A percentile compares a stretch with the other conserved stretches of the same genome.
Evolutionary conservation across 2,329 filamentous ascomycete species (phyloP).

Genomic region (Claviceps maximensis): DNA sequence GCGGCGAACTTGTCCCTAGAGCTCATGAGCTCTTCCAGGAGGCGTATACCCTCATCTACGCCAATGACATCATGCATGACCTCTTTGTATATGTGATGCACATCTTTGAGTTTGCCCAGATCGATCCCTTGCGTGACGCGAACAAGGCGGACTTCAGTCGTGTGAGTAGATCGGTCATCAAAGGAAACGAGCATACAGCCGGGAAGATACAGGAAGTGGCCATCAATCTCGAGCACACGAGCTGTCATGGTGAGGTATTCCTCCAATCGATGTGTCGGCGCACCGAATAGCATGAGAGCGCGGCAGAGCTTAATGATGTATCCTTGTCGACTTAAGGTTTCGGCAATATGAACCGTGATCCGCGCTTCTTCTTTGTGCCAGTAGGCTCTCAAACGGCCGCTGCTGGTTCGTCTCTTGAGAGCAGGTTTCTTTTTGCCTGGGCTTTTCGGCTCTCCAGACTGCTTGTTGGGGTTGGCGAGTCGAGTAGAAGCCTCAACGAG

Average conservation of each 20-base stretch:
- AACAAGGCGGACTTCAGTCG: slow-evolving; percentile 53
- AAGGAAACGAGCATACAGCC: slow-evolving; percentile 91
- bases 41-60: slow-evolving; percentile 42
- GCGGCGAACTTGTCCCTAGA: slow-evolving; percentile 39
- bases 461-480: slow-evolving; percentile 10
- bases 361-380: slow-evolving; percentile 31
- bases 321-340: slow-evolving; percentile 62
- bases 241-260: slow-evolving; percentile 82
- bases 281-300: slow-evolving; percentile 76
- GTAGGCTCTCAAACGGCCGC: slow-evolving; percentile 23
- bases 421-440: slow-evolving; percentile 20
- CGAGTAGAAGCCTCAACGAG: slow-evolving; percentile 32
- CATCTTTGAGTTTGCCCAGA: slow-evolving; percentile 47
- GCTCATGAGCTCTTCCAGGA: slow-evolving; percentile 41
- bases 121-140: slow-evolving; percentile 44
- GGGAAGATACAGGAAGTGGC: slow-evolving; percentile 78
- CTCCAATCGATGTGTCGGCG: slow-evolving; percentile 79
- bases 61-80: slow-evolving; percentile 47
- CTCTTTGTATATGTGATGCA: slow-evolving; percentile 51
- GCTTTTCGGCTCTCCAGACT: slow-evolving; percentile 8
- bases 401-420: slow-evolving; percentile 24
- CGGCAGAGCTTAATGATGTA: slow-evolving; percentile 76
- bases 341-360: slow-evolving; percentile 40
- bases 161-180: slow-evolving; percentile 54
- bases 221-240: slow-evolving; percentile 70